These are phyloP conservation scores for Crucihimalaya himalaica DNA, from an alignment of 345 rosid genomes.

Conservation along the genomic window DNA sequence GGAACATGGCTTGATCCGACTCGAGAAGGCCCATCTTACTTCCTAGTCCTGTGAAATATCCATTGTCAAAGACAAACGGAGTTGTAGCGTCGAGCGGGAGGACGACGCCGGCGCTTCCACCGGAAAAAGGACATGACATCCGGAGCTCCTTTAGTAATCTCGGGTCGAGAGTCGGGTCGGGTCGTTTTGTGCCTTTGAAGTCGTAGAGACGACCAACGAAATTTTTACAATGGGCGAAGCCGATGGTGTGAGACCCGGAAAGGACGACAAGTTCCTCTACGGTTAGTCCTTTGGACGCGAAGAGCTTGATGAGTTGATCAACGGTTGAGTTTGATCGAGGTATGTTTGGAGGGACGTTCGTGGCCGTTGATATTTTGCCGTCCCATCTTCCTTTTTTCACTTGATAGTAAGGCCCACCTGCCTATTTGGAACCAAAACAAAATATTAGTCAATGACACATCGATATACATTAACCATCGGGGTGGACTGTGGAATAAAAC, in stretches of 20 bases:
- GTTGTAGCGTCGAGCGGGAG: conserved; percentile 77
- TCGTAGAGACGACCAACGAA: conserved; percentile 64
- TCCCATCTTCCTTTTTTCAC: conserved; percentile 89
- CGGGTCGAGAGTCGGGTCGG: conserved; percentile 64
- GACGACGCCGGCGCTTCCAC: conserved; percentile 53
- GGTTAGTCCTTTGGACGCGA: conserved; percentile 69
- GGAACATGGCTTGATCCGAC: conserved; percentile 62
- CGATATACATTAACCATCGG: not conserved
- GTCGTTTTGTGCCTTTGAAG: conserved; percentile 54
- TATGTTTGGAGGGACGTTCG: conserved; percentile 53
- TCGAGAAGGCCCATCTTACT: conserved; percentile 62
- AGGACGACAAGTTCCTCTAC: conserved; percentile 68
- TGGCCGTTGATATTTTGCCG: conserved; percentile 65
- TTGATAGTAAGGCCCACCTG: conserved; percentile 82
- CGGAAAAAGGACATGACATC: conserved; percentile 65
- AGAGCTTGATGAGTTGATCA: conserved; percentile 66
- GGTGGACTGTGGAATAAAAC: too few species aligned
- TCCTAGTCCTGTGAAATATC: conserved; percentile 59
- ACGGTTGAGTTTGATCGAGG: conserved; percentile 70
- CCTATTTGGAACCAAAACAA: conserved; percentile 18
- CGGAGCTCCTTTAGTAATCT: conserved; percentile 66
- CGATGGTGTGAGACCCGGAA: conserved; percentile 85
- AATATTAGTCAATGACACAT: conserved; percentile 1
- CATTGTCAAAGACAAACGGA: conserved; percentile 71
- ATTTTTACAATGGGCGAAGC: conserved; percentile 73